These are phyloP conservation scores for Dioszegia hungarica DNA, from an alignment of 768 basidiomycete species.

Conservation along the genomic window DNA sequence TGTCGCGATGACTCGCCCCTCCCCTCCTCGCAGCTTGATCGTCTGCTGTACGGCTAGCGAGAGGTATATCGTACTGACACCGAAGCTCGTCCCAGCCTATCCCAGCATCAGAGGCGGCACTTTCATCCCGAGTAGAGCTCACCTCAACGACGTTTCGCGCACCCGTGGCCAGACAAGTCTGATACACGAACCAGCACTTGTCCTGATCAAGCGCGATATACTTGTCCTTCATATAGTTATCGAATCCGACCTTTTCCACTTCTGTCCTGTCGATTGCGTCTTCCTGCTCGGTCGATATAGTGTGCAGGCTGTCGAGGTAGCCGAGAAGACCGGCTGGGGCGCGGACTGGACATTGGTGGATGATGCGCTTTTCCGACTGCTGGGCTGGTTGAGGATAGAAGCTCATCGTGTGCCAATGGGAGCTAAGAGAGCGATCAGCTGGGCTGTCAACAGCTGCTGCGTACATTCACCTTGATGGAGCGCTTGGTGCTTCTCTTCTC, in stretches of 20 bases:
- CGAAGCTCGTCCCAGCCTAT: slow-evolving; percentile 28
- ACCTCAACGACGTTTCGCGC: slow-evolving; percentile 31
- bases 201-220: slow-evolving; percentile 31
- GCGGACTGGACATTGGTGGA: not conserved
- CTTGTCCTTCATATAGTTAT: slow-evolving; percentile 19
- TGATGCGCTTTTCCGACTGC: not conserved
- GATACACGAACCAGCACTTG: slow-evolving; percentile 24
- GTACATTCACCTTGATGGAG: too few relatives aligned
- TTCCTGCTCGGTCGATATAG: slow-evolving; percentile 15
- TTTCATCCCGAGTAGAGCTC: not conserved
- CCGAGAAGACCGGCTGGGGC: not conserved
- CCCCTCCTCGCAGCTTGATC: not conserved
- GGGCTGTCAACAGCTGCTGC: not conserved
- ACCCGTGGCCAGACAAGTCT: slow-evolving; percentile 14
- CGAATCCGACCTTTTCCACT: slow-evolving; percentile 5
- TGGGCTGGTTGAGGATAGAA: not conserved
- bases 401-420: not conserved
- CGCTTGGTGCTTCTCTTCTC: too few relatives aligned
- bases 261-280: slow-evolving; percentile 5
- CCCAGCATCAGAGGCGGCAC: not conserved
- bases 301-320: slow-evolving; percentile 12
- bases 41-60: slow-evolving; percentile 18
- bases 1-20: slow-evolving; percentile 20
- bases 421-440: not conserved
- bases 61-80: slow-evolving; percentile 32